A percentile compares a stretch with the other conserved stretches of the same genome.
phyloP scores from a whole-genome alignment of 345 rosid genomes.

The Gossypium raimondii region DNA sequence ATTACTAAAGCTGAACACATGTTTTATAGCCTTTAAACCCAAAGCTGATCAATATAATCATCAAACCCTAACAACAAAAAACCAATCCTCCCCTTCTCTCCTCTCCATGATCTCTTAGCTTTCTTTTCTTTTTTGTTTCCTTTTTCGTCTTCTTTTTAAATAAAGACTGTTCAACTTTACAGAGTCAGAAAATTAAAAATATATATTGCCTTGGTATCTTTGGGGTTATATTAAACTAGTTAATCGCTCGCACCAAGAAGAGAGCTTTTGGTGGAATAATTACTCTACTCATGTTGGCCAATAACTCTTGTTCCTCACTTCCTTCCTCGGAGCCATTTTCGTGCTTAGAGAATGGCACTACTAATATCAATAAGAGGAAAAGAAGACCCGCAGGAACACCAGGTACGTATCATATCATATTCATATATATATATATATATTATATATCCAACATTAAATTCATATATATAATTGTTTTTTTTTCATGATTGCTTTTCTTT shows the following conservation, averaged over 20 bases:
- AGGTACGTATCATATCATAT: constrained; percentile 34
- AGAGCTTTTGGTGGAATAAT: neutral
- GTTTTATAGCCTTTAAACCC: constrained; percentile 11
- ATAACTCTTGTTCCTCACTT: constrained; percentile 22
- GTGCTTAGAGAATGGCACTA: constrained; percentile 33
- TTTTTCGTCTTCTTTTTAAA: neutral
- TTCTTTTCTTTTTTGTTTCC: too few species aligned
- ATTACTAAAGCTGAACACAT: constrained; percentile 18
- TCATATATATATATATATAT: neutral
- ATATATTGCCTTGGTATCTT: neutral
- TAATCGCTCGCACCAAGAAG: neutral
- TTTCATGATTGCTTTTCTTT: neutral
- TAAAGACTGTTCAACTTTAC: neutral
- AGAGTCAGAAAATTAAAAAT: neutral
- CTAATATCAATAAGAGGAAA: constrained; percentile 51
- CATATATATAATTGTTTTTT: neutral
- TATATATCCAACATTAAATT: neutral
- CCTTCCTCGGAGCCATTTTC: constrained; percentile 43
- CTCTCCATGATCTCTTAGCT: neutral
- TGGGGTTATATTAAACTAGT: neutral
- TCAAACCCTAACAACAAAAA: constrained; percentile 18
- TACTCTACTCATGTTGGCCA: constrained; percentile 35
- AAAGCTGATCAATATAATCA: constrained; percentile 27
- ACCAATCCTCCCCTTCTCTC: neutral
- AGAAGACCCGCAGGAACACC: constrained; percentile 91